Evolutionary conservation across 108 stramenopile genomes (phyloP).

Genomic region (Skeletonema grethae): DNA sequence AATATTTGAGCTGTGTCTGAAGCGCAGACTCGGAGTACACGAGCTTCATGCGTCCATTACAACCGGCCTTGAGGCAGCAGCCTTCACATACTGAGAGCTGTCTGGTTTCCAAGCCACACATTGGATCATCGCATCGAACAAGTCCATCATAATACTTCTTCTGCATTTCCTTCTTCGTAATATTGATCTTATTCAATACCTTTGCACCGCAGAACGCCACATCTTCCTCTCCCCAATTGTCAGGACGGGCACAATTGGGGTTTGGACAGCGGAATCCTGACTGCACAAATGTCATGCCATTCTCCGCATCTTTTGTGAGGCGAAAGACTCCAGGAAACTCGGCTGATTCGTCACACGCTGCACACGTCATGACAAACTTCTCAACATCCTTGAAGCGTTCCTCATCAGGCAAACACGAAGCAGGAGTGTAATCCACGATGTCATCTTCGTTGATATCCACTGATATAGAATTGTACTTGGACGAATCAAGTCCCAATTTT

Average conservation of each 20-base stretch:
- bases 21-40: slow-evolving; percentile 56
- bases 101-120: slow-evolving; percentile 75
- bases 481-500: slow-evolving; percentile 79
- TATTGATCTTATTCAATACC: slow-evolving; percentile 60
- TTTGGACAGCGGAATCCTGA: slow-evolving; percentile 53
- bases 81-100: slow-evolving; percentile 81
- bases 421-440: slow-evolving; percentile 79
- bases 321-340: slow-evolving; percentile 76
- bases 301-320: slow-evolving; percentile 32
- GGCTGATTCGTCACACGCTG: slow-evolving; percentile 52
- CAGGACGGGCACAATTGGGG: slow-evolving; percentile 52
- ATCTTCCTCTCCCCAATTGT: slow-evolving; percentile 68
- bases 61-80: slow-evolving; percentile 71
- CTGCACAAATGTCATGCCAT: slow-evolving; percentile 56
- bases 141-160: slow-evolving; percentile 67
- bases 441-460: slow-evolving; percentile 70
- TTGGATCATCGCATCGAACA: slow-evolving; percentile 81
- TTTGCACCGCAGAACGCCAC: slow-evolving; percentile 56
- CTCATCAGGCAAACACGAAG: slow-evolving; percentile 67
- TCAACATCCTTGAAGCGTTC: slow-evolving; percentile 85
- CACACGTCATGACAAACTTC: slow-evolving; percentile 73
- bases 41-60: slow-evolving; percentile 70
- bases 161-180: slow-evolving; percentile 48
- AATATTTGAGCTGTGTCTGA: slow-evolving; percentile 83
- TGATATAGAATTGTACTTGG: slow-evolving; percentile 56